Percentiles rank a stretch among this genome's conserved stretches.
Evolutionary conservation across 169 alveolate genomes (phyloP).

Genomic region (Plasmodium inui): DNA sequence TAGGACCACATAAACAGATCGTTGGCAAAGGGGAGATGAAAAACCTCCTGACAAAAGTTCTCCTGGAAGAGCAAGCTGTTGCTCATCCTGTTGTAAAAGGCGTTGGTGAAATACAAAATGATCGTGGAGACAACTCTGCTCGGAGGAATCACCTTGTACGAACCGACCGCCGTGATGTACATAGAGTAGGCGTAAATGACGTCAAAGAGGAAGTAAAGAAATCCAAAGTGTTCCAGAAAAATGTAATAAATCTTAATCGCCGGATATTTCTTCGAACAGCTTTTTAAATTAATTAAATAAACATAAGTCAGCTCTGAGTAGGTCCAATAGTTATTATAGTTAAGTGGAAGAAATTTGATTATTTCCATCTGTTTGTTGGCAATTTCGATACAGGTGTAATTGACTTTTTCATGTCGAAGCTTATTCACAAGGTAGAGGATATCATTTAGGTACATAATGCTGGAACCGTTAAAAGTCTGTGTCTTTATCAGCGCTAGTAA

Average conservation of each 20-base stretch:
- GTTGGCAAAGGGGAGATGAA: conserved; percentile 57
- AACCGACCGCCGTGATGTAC: conserved; percentile 65
- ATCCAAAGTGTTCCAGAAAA: conserved; percentile 56
- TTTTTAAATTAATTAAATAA: conserved; percentile 62
- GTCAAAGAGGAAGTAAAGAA: conserved; percentile 46
- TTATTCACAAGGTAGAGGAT: conserved; percentile 44
- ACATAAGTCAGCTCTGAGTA: conserved; percentile 67
- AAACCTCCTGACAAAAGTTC: conserved; percentile 57
- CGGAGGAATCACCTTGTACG: conserved; percentile 52
- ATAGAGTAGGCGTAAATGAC: conserved; percentile 65
- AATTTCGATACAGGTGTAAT: conserved; percentile 64
- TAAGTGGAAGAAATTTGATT: conserved; percentile 37
- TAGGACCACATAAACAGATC: conserved; percentile 72
- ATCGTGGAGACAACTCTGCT: conserved; percentile 65
- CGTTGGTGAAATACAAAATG: conserved; percentile 51
- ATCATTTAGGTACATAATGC: conserved; percentile 63
- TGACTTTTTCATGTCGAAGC: conserved; percentile 27
- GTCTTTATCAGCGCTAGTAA: conserved; percentile 59
- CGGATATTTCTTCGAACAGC: conserved; percentile 60
- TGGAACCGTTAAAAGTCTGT: conserved; percentile 52
- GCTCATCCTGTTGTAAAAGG: conserved; percentile 68
- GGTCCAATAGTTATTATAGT: conserved; percentile 66
- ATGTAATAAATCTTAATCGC: conserved; percentile 65
- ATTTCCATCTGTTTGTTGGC: conserved; percentile 70
- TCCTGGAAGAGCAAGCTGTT: conserved; percentile 62